Percentiles rank a stretch among this genome's conserved stretches.
Conservation (phyloP, 1,284 basidiomycete species). For the Boletus hoseneyae region DNA sequence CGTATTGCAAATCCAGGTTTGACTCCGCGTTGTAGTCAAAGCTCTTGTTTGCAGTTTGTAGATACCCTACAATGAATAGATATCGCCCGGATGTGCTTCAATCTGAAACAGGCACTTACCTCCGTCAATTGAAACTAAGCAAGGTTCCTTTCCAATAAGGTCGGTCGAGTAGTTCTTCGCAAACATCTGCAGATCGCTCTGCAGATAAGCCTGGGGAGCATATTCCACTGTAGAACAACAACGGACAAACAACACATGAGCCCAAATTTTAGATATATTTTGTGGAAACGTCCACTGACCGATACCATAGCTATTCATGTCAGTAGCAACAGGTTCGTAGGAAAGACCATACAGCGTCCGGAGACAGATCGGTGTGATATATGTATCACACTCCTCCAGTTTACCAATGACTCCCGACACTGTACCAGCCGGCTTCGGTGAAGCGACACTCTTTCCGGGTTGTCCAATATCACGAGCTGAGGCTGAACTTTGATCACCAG, state of each 20-base stretch:
- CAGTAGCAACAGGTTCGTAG: constrained; percentile 37
- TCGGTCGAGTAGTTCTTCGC: constrained; percentile 30
- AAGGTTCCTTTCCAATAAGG: background rate
- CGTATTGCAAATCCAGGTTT: constrained; percentile 37
- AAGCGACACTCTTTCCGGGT: constrained; percentile 26
- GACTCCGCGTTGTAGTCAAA: constrained; percentile 40
- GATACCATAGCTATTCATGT: constrained; percentile 48
- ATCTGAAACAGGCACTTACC: constrained; percentile 2
- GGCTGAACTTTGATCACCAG: background rate
- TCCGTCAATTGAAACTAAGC: constrained; percentile 19
- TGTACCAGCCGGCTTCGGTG: constrained; percentile 34
- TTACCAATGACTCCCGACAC: constrained; percentile 22
- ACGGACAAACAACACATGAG: background rate
- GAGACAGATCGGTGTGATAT: constrained; percentile 45
- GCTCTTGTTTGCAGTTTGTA: constrained; percentile 33
- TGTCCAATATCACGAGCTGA: constrained; percentile 22
- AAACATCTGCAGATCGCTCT: constrained; percentile 43
- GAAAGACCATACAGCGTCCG: constrained; percentile 44
- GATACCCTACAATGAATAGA: constrained; percentile 6
- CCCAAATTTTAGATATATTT: no score
- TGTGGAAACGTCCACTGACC: constrained; percentile 28
- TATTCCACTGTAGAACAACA: constrained; percentile 40
- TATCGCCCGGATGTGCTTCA: background rate
- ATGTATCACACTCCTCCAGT: constrained; percentile 37
- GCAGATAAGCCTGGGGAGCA: constrained; percentile 35